Conservation (phyloP, 768 basidiomycete species). For the Hygrophorus pudorinus region DNA sequence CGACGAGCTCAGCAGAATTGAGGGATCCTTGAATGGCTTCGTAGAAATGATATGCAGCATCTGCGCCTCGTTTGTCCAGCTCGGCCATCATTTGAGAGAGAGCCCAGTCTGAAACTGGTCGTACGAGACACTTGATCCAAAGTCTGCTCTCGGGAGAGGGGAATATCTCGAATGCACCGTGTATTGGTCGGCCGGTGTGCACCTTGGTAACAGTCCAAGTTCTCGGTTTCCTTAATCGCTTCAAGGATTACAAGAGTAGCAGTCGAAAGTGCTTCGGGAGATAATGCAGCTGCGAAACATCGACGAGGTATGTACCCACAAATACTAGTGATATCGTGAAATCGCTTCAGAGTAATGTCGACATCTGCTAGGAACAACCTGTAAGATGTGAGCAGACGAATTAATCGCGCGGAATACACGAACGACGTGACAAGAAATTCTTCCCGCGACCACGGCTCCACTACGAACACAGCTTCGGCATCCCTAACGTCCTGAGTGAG, state of each 20-base stretch:
- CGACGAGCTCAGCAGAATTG: neutral
- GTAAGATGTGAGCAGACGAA: conserved; percentile 2
- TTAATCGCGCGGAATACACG: conserved; percentile 5
- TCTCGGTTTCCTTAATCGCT: conserved; percentile 2
- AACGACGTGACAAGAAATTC: neutral
- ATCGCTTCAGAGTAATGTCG: conserved; percentile 6
- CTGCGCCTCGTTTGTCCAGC: neutral
- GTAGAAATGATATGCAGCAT: conserved; percentile 5
- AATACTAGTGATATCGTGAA: conserved; percentile 1
- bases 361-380: neutral
- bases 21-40: neutral
- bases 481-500: conserved; percentile 1
- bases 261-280: neutral
- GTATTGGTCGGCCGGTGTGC: conserved; percentile 3
- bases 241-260: neutral
- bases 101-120: conserved; percentile 4
- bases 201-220: conserved; percentile 11
- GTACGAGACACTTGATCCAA: neutral
- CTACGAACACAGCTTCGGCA: neutral
- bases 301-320: conserved; percentile 6
- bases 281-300: conserved; percentile 4
- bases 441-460: conserved; percentile 6
- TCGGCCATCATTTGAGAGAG: neutral
- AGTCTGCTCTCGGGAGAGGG: neutral
- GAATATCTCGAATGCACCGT: conserved; percentile 4